Evolutionary conservation across 2,329 filamentous ascomycete species (phyloP), one percentile per base, ranked within the genome.

Genomic region (Phyllosticta ampelicida): DNA sequence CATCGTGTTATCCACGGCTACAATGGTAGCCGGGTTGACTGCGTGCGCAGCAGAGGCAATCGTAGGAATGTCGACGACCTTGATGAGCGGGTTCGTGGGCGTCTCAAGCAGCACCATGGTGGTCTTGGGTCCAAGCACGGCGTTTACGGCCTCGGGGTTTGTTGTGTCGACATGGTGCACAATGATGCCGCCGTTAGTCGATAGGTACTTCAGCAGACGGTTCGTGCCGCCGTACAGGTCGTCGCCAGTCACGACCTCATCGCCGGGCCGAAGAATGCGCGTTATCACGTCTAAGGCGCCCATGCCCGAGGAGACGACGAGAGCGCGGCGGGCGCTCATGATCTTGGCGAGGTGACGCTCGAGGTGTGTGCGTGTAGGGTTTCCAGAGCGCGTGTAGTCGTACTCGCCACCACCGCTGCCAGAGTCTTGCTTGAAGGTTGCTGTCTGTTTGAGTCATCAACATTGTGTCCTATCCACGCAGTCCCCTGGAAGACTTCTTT

Each of bases 1-100:
- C 94, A 99, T 99, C 60, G 94, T 99, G 77, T 99, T 99, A 75
- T 99, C 94, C 23, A 97, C 94, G 1, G 91, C 85, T 16, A 99
- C 90, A 48, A 97, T 77, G 23, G 89, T 87, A 62, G 82, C 83
- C 8, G 86, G 78, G 72, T 94, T 96, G 54, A 82, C 82, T 44
- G 86, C 83, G 71, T 97, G 94, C 0, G 87, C 83, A 19, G 86
- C 76, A 48, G 80, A 78, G 13, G 94, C 84, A 65, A 99, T 95
- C 20, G 84, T 79, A 3, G 86, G 81, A 60, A 99, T 87, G 71
- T 99, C 94, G 66, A 95, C 90, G 65, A 99, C 91, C 77, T 99
- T 99, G 79, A 99, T 97, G 53, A 99, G 77, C 5, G 94, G 95
- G 74, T 99, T 99, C 26, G 94, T 99, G 1, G 95, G 94, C 0